Conservation (phyloP, 257 asterid species). For the Solanum rostratum region DNA sequence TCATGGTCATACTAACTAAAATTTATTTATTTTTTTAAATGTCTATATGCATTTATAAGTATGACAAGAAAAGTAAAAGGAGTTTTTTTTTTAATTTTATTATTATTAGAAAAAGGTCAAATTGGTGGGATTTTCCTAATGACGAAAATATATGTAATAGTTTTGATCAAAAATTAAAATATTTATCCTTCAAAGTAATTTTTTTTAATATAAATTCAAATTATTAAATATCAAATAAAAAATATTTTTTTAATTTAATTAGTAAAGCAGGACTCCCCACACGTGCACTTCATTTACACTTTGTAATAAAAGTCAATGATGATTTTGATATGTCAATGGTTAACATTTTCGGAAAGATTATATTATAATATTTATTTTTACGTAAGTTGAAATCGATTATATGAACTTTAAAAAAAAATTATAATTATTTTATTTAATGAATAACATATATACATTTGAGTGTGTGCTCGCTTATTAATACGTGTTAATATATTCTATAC, state of each 20-base stretch:
- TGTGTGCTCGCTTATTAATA: too few species aligned
- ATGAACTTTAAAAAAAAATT: not conserved
- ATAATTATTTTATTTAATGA: not conserved
- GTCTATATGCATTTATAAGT: not conserved
- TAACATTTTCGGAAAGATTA: not conserved
- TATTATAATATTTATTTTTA: not conserved
- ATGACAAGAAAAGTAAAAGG: not conserved
- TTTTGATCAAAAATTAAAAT: not conserved
- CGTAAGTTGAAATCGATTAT: not conserved
- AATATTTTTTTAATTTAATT: not conserved
- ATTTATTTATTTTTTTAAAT: too few species aligned
- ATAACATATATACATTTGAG: not conserved
- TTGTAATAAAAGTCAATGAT: not conserved
- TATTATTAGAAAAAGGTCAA: not conserved
- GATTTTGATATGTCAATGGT: not conserved
- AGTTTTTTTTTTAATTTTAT: too few species aligned
- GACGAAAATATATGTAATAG: not conserved
- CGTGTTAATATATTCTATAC: not conserved
- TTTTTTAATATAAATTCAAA: not conserved
- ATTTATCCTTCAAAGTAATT: not conserved
- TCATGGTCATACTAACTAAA: not conserved
- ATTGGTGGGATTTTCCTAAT: not conserved
- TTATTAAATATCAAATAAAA: not conserved
- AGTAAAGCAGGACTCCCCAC: not conserved
- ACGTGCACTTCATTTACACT: not conserved